Conservation (phyloP, 306 rosid genomes). For the Echinosophora koreensis region DNA sequence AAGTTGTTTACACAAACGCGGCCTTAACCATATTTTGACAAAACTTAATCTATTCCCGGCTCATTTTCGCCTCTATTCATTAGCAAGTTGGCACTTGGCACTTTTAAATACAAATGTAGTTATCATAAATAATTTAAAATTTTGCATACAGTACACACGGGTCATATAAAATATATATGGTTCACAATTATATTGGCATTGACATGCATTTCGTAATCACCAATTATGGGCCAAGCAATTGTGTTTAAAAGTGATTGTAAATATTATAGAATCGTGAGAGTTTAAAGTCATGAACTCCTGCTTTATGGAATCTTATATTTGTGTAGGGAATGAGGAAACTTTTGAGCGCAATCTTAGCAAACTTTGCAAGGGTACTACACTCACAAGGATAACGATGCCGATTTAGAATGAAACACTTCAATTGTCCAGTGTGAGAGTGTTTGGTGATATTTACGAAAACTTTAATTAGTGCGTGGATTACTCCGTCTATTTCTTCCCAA, state of each 20-base stretch:
- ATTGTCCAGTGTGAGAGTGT: not conserved
- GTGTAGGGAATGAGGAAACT: not conserved
- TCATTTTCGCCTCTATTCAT: too few species aligned
- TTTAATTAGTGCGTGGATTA: conserved; percentile 38
- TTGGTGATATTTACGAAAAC: conserved; percentile 13
- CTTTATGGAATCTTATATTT: conserved; percentile 1
- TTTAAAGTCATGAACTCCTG: conserved; percentile 2
- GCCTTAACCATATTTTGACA: too few species aligned
- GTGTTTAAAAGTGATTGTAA: not conserved
- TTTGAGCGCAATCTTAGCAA: conserved; percentile 9
- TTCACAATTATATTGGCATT: not conserved
- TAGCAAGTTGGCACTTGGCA: too few species aligned
- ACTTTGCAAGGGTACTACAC: not conserved
- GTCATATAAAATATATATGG: not conserved
- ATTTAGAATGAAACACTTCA: not conserved
- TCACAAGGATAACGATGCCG: not conserved
- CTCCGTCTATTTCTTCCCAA: conserved; percentile 35
- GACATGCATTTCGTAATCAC: not conserved
- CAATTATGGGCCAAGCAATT: not conserved
- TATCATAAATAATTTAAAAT: not conserved
- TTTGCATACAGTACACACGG: too few species aligned
- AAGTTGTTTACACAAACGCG: too few species aligned
- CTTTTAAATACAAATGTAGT: not conserved
- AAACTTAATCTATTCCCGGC: too few species aligned
- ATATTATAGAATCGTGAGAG: not conserved